Base-by-base conservation (phyloP, 148 eudicot species). In the Rhododendron vialii region DNA sequence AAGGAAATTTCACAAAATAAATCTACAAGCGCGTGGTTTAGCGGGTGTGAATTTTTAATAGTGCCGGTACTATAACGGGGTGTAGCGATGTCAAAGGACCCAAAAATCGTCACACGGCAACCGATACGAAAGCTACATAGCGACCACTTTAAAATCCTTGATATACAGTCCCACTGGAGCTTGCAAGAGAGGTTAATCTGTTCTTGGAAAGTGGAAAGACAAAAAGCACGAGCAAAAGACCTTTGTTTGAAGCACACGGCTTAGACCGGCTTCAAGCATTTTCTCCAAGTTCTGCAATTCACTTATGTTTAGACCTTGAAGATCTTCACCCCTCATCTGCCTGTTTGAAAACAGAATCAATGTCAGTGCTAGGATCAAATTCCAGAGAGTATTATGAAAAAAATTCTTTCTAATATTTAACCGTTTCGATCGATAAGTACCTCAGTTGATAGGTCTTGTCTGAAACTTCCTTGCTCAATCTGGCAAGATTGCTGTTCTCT, bases 261-360 rank as follows among this genome's bases (percentile, higher is more conserved):
- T 83, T 8, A 91, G 86, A 74, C 90, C 92, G 36, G 65, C 80
- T 87, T 90, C 93, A 7, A 92, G 90, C 53, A 85, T n/a, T 76
- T 81, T 91, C 86, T 92, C 94, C 17, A 92, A 81, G 53, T 88
- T 57, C 59, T 84, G 85, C 83, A 92, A 80, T 81, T 92, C 94
- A 59, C 90, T 91, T 73, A 91, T 53, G 74, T 75, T 84, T 77
- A 90, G 69, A 61, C 85, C 90, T 78, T 92, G 89, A 78, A 92
- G 92, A 69, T 89, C 91, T 50, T 92, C 92, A 35, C 94, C 94
- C 82, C 41, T 89, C 83, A 92, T 36, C 78, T 88, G 90, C 86
- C 94, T 92, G 33, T 30, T 78, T 4, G 3, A 38, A 7, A 15
- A 24, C 8, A 36, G 13, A 0, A 15, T 77, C 30, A 13, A 14